Evolutionary conservation across 106 monocot genomes (phyloP).

Genomic region (Dactylorhiza incarnata): DNA sequence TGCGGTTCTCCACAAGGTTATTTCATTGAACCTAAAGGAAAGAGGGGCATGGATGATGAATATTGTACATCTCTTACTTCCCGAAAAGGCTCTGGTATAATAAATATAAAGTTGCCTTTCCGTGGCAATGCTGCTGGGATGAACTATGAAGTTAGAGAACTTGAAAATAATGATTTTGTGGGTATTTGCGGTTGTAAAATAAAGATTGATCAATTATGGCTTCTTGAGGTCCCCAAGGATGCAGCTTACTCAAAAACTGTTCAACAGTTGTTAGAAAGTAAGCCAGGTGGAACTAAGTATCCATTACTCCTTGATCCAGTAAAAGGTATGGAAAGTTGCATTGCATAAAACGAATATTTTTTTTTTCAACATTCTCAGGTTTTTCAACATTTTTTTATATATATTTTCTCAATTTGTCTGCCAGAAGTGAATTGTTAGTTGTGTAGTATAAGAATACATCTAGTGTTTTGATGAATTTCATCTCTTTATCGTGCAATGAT

Average conservation of each 20-base stretch:
- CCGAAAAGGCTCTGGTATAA: constrained; percentile 58
- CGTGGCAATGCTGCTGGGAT: constrained; percentile 61
- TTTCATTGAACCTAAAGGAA: constrained; percentile 80
- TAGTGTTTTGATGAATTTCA: background rate
- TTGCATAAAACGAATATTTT: background rate
- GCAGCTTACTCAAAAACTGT: constrained; percentile 78
- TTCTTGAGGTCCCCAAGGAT: constrained; percentile 77
- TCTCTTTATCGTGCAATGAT: background rate
- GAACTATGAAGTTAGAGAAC: constrained; percentile 61
- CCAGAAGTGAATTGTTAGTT: background rate
- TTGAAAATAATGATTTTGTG: constrained; percentile 68
- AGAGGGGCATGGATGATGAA: constrained; percentile 72
- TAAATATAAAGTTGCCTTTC: constrained; percentile 80
- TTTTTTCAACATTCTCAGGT: background rate
- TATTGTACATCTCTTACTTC: constrained; percentile 50
- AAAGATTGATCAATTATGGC: constrained; percentile 80
- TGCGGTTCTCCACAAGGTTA: constrained; percentile 44
- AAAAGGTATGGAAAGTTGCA: constrained; percentile 50
- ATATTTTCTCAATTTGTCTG: background rate
- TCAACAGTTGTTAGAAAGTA: constrained; percentile 54
- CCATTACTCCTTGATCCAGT: constrained; percentile 77
- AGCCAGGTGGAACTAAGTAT: constrained; percentile 43
- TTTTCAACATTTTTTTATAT: background rate
- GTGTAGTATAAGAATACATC: background rate
- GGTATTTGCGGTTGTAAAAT: constrained; percentile 74